Evolutionary conservation across 805 yeast species (phyloP).

Genomic region (Monosporozyma siamensis): DNA sequence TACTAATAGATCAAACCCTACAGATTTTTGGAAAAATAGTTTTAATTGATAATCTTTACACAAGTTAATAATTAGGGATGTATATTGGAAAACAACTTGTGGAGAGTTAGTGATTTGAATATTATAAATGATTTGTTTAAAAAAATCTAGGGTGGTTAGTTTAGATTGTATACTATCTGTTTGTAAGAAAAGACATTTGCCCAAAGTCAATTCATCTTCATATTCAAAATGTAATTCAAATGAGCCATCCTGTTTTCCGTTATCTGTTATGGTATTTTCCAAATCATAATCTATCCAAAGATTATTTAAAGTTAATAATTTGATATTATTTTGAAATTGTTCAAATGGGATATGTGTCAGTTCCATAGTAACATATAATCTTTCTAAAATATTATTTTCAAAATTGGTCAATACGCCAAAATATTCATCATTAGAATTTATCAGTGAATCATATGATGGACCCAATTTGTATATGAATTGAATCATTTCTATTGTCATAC

Average conservation of each 20-base stretch:
- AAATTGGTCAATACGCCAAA: not conserved
- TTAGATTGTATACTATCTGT: conserved; percentile 12
- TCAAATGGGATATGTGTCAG: not conserved
- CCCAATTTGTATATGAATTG: conserved; percentile 1
- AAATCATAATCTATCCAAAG: conserved; percentile 5
- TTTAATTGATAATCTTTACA: conserved; percentile 11
- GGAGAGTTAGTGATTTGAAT: conserved; percentile 9
- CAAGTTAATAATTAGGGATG: conserved; percentile 15
- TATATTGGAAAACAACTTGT: conserved; percentile 9
- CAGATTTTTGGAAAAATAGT: conserved; percentile 13
- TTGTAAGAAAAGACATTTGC: conserved; percentile 15
- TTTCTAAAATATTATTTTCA: conserved; percentile 4
- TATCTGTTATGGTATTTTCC: conserved; percentile 10
- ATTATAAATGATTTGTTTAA: conserved; percentile 10
- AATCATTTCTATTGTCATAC: conserved; percentile 2
- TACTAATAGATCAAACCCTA: conserved; percentile 18
- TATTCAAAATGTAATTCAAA: conserved; percentile 6
- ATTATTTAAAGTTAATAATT: not conserved
- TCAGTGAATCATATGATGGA: not conserved
- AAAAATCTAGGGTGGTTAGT: conserved; percentile 15
- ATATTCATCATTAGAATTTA: conserved; percentile 1
- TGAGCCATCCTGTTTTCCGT: conserved; percentile 6
- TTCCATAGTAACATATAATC: not conserved
- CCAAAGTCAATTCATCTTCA: conserved; percentile 9
- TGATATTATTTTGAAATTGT: not conserved